Base-by-base conservation (phyloP, 1,139 yeast species). In the Insectozyma bohioensis region DNA sequence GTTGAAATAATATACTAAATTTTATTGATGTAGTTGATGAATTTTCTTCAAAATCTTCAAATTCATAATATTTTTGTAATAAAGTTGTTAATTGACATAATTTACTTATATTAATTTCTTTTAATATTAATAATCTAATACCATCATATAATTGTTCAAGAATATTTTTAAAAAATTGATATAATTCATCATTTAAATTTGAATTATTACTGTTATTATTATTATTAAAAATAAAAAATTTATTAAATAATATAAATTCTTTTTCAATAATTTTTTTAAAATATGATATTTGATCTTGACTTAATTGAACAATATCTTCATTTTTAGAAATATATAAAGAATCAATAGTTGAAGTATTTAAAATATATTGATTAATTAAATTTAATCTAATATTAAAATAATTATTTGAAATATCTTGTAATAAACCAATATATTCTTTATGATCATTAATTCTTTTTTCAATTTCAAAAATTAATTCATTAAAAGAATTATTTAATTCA, bases 141-240 rank as follows among this genome's bases (percentile, higher is more conserved):
- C 68, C 58, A 45, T 85, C 94, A 49, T 87, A 84, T 17, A 90
- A 61, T 0, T 95, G 94, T 28, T 87, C 95, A 26, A 86, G 64
- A 5, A 85, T 48, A 19, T 66, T 69, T 27, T 70, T 73, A 38
- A 85, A 72, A 77, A 86, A 86, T 9, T 62, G 60, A 41, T 70
- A 64, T 34, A 80, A 58, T 15, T 61, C 63, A 5, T 51, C 51
- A 10, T 49, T 49, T 6, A 68, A 52, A 12, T 15, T 18, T 4
- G 14, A 17, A 6, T 22, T 8, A 6, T 47, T 15, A 3, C 33
- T 33, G 12, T 12, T n/a, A n/a, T n/a, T n/a, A n/a, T n/a, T n/a
- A 12, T 36, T 30, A n/a, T 25, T 23, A 11, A 35, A 25, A 12
- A 25, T 24, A 51, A 85, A 86, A 35, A 81, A 72, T 31, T 61